Conservation (phyloP, 768 basidiomycete genomes). For the Lyophyllum decastes region DNA sequence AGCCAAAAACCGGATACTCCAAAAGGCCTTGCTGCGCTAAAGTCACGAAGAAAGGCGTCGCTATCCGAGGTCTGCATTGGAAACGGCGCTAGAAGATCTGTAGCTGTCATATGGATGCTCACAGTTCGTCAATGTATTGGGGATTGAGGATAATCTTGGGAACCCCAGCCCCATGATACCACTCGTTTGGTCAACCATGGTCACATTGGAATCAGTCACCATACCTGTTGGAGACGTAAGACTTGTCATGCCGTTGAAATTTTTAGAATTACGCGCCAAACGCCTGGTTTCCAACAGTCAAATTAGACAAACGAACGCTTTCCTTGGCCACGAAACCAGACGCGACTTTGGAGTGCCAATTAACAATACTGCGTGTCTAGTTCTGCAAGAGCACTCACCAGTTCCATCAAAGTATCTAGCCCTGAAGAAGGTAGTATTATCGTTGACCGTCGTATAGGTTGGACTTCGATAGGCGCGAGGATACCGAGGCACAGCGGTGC, state of each 20-base stretch:
- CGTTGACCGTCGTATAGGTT: constrained; percentile 61
- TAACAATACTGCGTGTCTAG: neutral
- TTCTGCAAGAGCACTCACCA: constrained; percentile 40
- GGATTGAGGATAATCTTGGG: constrained; percentile 67
- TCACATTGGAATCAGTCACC: constrained; percentile 61
- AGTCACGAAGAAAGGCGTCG: constrained; percentile 65
- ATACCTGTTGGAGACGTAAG: constrained; percentile 42
- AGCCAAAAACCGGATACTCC: constrained; percentile 76
- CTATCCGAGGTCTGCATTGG: constrained; percentile 33
- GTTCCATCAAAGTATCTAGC: constrained; percentile 70
- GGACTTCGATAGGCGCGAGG: constrained; percentile 68
- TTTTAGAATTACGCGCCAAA: constrained; percentile 52
- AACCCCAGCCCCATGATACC: constrained; percentile 80
- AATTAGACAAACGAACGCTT: constrained; percentile 56
- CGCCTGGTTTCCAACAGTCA: constrained; percentile 61
- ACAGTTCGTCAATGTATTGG: constrained; percentile 49
- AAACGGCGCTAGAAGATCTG: neutral
- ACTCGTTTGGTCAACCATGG: constrained; percentile 62
- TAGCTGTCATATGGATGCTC: neutral
- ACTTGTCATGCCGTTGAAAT: neutral
- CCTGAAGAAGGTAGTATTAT: constrained; percentile 61
- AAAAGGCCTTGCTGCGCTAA: constrained; percentile 65
- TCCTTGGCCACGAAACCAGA: constrained; percentile 75
- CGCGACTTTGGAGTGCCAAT: constrained; percentile 41
- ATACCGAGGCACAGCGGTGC: constrained; percentile 65